These are phyloP conservation scores for Suillus placidus DNA, from an alignment of 768 basidiomycete genomes.

Conservation along the genomic window DNA sequence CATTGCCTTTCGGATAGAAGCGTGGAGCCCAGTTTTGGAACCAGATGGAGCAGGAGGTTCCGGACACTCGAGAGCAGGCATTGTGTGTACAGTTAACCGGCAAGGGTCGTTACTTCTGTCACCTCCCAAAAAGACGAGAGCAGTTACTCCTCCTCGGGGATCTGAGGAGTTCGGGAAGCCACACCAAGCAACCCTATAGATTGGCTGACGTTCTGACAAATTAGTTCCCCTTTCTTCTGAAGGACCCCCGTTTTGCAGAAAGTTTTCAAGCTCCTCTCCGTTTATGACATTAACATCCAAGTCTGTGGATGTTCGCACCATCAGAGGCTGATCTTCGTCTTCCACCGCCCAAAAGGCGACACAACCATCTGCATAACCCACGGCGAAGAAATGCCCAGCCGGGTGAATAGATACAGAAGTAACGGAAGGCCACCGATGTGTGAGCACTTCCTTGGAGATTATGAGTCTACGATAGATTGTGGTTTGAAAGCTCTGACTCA, in stretches of 20 bases:
- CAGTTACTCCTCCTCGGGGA: conserved; percentile 70
- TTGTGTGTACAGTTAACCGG: conserved; percentile 68
- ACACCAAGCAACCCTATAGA: conserved; percentile 88
- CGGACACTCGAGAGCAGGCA: conserved; percentile 65
- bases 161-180: conserved; percentile 68
- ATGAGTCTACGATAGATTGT: not conserved
- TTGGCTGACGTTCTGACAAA: conserved; percentile 57
- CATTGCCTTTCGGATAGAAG: conserved; percentile 62
- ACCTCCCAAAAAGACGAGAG: conserved; percentile 80
- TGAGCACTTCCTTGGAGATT: conserved; percentile 59
- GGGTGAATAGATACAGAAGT: conserved; percentile 77
- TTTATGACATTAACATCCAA: conserved; percentile 60
- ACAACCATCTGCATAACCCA: conserved; percentile 81
- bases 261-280: conserved; percentile 47
- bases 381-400: conserved; percentile 73
- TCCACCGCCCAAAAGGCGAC: conserved; percentile 83
- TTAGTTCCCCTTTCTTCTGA: conserved; percentile 20
- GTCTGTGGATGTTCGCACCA: conserved; percentile 70
- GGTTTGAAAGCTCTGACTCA: conserved; percentile 24
- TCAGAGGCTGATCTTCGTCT: conserved; percentile 74
- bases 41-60: conserved; percentile 42
- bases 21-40: conserved; percentile 29
- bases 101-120: conserved; percentile 51
- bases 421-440: conserved; percentile 67
- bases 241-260: conserved; percentile 19